Percentiles rank a stretch among this genome's conserved stretches.
These are phyloP conservation scores for Cruciata laevipes DNA, from an alignment of 257 asterid species.

Conservation along the genomic window DNA sequence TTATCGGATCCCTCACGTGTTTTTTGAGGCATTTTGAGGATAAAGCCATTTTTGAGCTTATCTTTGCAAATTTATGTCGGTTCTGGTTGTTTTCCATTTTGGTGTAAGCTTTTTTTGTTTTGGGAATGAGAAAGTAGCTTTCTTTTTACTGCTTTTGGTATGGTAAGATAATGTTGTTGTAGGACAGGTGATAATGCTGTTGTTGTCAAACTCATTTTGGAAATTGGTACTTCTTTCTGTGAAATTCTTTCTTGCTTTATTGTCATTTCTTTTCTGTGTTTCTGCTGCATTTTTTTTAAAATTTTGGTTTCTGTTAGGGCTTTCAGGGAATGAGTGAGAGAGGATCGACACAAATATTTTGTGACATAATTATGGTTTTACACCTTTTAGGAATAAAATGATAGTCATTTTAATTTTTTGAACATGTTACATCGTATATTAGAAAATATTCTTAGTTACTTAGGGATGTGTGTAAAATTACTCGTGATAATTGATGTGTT, in stretches of 20 bases:
- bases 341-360: background rate
- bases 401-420: too few species aligned
- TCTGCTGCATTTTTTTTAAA: background rate
- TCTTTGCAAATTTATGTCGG: background rate
- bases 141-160: background rate
- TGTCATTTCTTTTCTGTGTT: background rate
- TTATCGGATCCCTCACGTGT: conserved; percentile 4
- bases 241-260: background rate
- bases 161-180: conserved; percentile 6
- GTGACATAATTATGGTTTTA: background rate
- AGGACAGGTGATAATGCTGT: background rate
- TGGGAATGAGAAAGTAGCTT: background rate
- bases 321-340: background rate
- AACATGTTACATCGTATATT: background rate
- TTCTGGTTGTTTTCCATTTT: conserved; percentile 3
- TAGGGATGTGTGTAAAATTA: background rate
- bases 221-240: background rate
- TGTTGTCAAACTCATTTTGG: background rate
- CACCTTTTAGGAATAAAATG: too few species aligned
- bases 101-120: background rate
- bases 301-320: background rate
- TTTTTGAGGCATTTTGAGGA: background rate
- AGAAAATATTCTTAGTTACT: too few species aligned
- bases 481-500: background rate
- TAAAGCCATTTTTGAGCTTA: background rate